Base-by-base conservation (phyloP, 257 asterid genomes). In the Salvia splendens region DNA sequence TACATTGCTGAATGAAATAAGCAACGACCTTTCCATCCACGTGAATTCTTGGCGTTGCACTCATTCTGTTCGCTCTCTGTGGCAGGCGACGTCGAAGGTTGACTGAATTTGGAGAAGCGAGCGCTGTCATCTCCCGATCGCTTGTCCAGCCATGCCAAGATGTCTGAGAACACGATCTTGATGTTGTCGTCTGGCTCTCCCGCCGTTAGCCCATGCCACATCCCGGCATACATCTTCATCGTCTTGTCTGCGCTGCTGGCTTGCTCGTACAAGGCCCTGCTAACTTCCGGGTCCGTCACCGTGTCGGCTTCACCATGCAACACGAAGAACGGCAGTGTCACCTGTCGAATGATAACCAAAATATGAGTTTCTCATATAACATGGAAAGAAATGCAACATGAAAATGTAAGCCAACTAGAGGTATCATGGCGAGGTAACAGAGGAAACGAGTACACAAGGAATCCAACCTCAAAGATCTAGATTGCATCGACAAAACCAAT, bases 281-380 rank as follows among this genome's bases (percentile, higher is more conserved):
- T 91, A n/a, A 86, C 85, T 59, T 84, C 89, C 2, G 97, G 97
- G 17, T 91, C 97, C 0, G 94, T 88, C 40, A 88, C 94, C 0
- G 57, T 85, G 64, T 91, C 96, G 0, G 88, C 89, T 72, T 86
- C 91, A 0, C 97, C 98, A 5, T 92, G 98, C 73, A 92, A 65
- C 57, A 92, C 95, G 2, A 89, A 82, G 72, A 92, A 92, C 4
- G 98, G 96, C 9, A 92, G 42, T 0, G 86, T 85, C 49, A 89
- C 92, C 96, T 89, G 68, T 48, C 51, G 2, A 15, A 16, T 15
- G 0, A 33, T 20, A 20, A 5, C 20, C 49, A 2, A 3, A 8
- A n/a, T 53, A 33, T 53, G 53, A 66, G 59, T 53, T 5, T 3
- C 12, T 2, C 7, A 6, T 47, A 2, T 50, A 17, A 50, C 10